Evolutionary conservation across 2,329 filamentous ascomycete species (phyloP).

Genomic region (Trichoderma asperellum): DNA sequence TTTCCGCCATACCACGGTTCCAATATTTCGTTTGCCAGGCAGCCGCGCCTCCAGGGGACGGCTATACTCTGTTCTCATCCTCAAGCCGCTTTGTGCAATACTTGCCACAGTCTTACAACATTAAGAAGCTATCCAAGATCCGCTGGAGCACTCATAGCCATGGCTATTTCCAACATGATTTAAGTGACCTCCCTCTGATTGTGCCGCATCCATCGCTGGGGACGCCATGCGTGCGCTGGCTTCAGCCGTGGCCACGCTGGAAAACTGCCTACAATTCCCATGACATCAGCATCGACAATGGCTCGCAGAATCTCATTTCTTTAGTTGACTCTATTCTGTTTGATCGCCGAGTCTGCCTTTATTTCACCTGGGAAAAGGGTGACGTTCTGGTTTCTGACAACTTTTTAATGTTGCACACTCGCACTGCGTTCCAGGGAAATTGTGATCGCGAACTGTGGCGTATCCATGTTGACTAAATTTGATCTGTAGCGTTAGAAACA

Average conservation of each 20-base stretch:
- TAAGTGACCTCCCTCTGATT: slow-evolving; percentile 47
- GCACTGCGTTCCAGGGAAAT: slow-evolving; percentile 49
- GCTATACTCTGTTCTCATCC: slow-evolving; percentile 21
- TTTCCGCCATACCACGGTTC: background rate
- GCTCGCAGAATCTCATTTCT: slow-evolving; percentile 36
- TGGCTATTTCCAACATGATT: background rate
- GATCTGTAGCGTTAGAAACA: background rate
- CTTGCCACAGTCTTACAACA: slow-evolving; percentile 6
- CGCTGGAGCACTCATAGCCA: slow-evolving; percentile 17
- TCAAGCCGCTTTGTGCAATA: background rate
- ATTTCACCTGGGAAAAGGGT: slow-evolving; percentile 57
- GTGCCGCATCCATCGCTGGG: slow-evolving; percentile 50
- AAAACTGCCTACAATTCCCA: slow-evolving; percentile 56
- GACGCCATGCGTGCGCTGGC: slow-evolving; percentile 55
- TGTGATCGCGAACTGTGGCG: slow-evolving; percentile 53
- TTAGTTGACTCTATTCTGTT: slow-evolving; percentile 49
- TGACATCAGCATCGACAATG: slow-evolving; percentile 48
- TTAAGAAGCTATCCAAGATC: slow-evolving; percentile 22
- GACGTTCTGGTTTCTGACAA: slow-evolving; percentile 60
- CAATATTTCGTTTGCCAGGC: slow-evolving; percentile 20
- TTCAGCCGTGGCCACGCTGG: slow-evolving; percentile 57
- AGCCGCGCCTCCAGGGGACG: background rate
- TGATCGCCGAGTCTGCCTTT: slow-evolving; percentile 55
- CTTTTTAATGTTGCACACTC: slow-evolving; percentile 52
- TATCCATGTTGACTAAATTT: slow-evolving; percentile 52